Percentiles rank a stretch among this genome's conserved stretches.
phyloP scores from a whole-genome alignment of 257 asterid genomes.

The Rehmannia glutinosa region DNA sequence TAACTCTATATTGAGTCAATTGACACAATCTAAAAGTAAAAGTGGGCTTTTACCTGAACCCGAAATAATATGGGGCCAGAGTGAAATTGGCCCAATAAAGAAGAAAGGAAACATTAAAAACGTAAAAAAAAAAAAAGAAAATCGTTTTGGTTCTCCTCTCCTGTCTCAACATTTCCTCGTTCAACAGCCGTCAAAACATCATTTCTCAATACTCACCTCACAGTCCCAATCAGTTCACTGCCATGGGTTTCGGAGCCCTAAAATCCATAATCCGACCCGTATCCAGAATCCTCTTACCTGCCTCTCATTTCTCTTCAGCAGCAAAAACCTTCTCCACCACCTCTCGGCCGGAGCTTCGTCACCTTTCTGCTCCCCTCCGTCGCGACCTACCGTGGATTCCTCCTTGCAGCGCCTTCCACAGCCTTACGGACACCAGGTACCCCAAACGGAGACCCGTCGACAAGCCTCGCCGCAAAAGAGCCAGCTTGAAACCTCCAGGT shows the following conservation, averaged over 20 bases:
- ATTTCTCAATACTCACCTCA: conserved; percentile 8
- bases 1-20: no score
- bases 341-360: conserved; percentile 38
- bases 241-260: conserved; percentile 60
- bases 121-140: no score
- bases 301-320: conserved; percentile 24
- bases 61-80: conserved; percentile 2
- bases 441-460: conserved; percentile 64
- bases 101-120: no score
- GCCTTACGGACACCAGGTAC: conserved; percentile 65
- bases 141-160: background rate
- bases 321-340: conserved; percentile 25
- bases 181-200: conserved; percentile 21
- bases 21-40: background rate
- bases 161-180: background rate
- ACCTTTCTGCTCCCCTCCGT: conserved; percentile 28
- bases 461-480: conserved; percentile 62
- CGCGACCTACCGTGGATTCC: conserved; percentile 43
- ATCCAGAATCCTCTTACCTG: conserved; percentile 37
- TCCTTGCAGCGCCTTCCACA: conserved; percentile 51
- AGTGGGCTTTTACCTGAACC: background rate
- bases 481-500: conserved; percentile 72
- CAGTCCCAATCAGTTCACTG: conserved; percentile 2
- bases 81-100: conserved; percentile 5
- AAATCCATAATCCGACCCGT: conserved; percentile 59